Evolutionary conservation across 2,329 filamentous ascomycete genomes (phyloP).

Genomic region (Sphaerostilbella broomeana): DNA sequence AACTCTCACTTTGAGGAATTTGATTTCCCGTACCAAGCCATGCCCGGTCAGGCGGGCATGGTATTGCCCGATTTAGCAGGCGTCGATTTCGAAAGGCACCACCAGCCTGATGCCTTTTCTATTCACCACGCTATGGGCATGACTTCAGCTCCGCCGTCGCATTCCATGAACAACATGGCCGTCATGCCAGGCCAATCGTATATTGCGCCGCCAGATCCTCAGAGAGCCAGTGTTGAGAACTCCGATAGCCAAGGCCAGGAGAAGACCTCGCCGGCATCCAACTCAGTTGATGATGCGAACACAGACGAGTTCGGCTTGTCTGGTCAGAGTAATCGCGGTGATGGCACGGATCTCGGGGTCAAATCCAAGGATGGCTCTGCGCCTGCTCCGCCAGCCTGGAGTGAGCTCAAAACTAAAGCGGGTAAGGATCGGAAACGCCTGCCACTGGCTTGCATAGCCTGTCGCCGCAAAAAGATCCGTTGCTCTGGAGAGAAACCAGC

Average conservation of each 20-base stretch:
- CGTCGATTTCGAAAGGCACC: conserved; percentile 27
- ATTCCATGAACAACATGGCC: conserved; percentile 16
- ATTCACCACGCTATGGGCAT: conserved; percentile 22
- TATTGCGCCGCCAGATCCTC: conserved; percentile 18
- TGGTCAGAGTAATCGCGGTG: conserved; percentile 37
- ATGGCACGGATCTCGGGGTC: conserved; percentile 47
- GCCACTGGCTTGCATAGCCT: conserved; percentile 91
- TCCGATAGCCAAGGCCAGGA: conserved; percentile 42
- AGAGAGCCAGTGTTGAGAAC: conserved; percentile 29
- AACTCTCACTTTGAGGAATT: conserved; percentile 46
- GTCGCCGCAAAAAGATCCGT: conserved; percentile 92
- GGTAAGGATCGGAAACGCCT: conserved; percentile 93
- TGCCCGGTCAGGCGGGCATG: conserved; percentile 24
- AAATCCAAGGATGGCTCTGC: conserved; percentile 52
- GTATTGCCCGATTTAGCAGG: conserved; percentile 29
- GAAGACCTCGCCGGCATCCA: conserved; percentile 36
- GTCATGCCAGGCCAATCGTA: conserved; percentile 21
- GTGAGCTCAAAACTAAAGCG: conserved; percentile 80
- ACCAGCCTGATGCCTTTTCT: conserved; percentile 29
- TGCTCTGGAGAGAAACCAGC: conserved; percentile 97
- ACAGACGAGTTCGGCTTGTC: conserved; percentile 54
- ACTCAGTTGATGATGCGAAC: conserved; percentile 46
- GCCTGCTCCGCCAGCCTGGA: conserved; percentile 62
- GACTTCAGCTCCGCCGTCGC: conserved; percentile 15
- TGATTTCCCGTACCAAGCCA: conserved; percentile 40